phyloP scores from a whole-genome alignment of 495 filamentous ascomycete species.

The Viridothelium virens region DNA sequence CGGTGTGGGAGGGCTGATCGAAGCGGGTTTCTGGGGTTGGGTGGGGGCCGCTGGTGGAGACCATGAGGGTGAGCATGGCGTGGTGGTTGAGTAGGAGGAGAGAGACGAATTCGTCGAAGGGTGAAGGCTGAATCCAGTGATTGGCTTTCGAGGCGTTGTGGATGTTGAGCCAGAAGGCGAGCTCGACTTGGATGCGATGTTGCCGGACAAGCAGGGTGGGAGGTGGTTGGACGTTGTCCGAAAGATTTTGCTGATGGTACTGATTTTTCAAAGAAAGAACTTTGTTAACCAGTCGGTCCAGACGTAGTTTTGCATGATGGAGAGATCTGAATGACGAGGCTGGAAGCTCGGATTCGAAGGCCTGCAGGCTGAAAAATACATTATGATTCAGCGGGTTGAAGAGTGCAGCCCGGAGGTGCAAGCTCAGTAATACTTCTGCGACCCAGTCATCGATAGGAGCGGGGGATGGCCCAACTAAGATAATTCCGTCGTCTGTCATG shows the following conservation, averaged over 20 bases:
- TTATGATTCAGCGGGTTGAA: slow-evolving; percentile 15
- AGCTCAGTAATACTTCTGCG: slow-evolving; percentile 33
- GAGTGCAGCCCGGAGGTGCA: slow-evolving; percentile 36
- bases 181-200: slow-evolving; percentile 18
- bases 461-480: slow-evolving; percentile 20
- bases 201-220: slow-evolving; percentile 14
- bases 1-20: too few species aligned
- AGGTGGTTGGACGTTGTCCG: neutral
- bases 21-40: too few species aligned
- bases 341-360: neutral
- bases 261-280: slow-evolving; percentile 29
- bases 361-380: neutral
- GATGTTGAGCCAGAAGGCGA: slow-evolving; percentile 26
- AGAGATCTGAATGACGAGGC: slow-evolving; percentile 24
- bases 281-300: slow-evolving; percentile 32
- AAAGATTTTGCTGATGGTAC: slow-evolving; percentile 16
- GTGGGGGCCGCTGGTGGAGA: too few species aligned
- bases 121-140: too few species aligned
- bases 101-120: slow-evolving; percentile 13
- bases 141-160: slow-evolving; percentile 16
- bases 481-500: neutral
- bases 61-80: slow-evolving; percentile 44
- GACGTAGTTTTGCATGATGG: slow-evolving; percentile 15
- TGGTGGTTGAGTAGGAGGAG: slow-evolving; percentile 40
- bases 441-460: slow-evolving; percentile 36